Conservation (phyloP, 768 basidiomycete species). For the Lyophyllum atratum region DNA sequence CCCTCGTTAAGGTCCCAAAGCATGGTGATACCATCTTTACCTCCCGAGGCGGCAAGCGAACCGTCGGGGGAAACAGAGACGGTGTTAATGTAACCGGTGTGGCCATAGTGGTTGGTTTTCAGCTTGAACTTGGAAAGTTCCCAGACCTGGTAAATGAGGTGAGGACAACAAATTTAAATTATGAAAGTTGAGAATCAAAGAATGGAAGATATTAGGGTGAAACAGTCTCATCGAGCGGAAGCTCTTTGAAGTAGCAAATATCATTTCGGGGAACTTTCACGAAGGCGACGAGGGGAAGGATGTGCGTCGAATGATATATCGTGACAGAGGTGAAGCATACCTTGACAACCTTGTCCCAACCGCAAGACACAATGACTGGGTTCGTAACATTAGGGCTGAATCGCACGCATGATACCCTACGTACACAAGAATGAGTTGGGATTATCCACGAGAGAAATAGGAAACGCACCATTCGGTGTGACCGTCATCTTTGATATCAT, state of each 20-base stretch:
- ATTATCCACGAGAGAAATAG: slow-evolving; percentile 17
- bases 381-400: slow-evolving; percentile 98
- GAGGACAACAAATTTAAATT: slow-evolving; percentile 21
- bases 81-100: slow-evolving; percentile 99
- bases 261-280: slow-evolving; percentile 43
- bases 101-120: slow-evolving; percentile 99
- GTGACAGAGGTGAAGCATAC: slow-evolving; percentile 46
- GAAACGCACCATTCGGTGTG: slow-evolving; percentile 85
- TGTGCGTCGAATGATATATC: background rate
- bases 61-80: slow-evolving; percentile 98
- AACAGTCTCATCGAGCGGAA: slow-evolving; percentile 67
- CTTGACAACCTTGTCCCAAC: slow-evolving; percentile 99
- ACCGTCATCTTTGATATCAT: slow-evolving; percentile 98
- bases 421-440: slow-evolving; percentile 9
- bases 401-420: slow-evolving; percentile 97
- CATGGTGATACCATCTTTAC: slow-evolving; percentile 99
- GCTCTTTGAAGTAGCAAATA: slow-evolving; percentile 93
- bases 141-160: slow-evolving; percentile 75
- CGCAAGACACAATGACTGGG: slow-evolving; percentile 98
- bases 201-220: slow-evolving; percentile 81
- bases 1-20: slow-evolving; percentile 99
- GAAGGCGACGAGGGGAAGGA: slow-evolving; percentile 4
- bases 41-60: slow-evolving; percentile 97
- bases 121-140: slow-evolving; percentile 99
- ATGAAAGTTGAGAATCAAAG: slow-evolving; percentile 28